Evolutionary conservation across 2,329 filamentous ascomycete genomes (phyloP), one percentile per base, ranked within the genome.

Genomic region (Colletotrichum sp.): DNA sequence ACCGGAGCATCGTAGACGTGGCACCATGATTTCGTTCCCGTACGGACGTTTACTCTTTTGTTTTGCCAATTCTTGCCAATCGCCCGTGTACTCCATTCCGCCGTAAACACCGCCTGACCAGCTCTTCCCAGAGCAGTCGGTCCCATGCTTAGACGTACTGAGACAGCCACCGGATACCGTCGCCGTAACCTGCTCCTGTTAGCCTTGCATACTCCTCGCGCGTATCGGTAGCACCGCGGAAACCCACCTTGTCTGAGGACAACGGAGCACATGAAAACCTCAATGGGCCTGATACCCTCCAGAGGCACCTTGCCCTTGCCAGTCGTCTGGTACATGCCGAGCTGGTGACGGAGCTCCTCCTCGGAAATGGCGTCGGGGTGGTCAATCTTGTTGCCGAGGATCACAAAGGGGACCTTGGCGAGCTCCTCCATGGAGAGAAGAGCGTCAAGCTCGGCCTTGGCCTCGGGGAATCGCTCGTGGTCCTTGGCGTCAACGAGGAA

Each of bases 351-450:
- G 83, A 99, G 91, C 89, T 98, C 95, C 82, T 99, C 96, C 90
- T 99, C 97, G 79, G 94, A 96, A 71, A 99, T 93, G 78, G 97
- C 97, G 81, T 98, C 95, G 70, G 96, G 96, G 89, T 99, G 96
- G 86, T 99, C 97, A 86, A 99, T 99, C 93, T 99, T 99, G 93
- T 99, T 99, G 81, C 97, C 97, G 78, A 99, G 92, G 81, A 99
- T 93, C 77, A 99, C 92, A 86, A 99, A 99, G 71, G 97, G 97
- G 10, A 98, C 97, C 90, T 98, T 98, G 85, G 92, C 89, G 52
- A 99, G 92, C 85, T 99, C 96, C 88, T 99, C 97, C 96, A 99
- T 98, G 78, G 95, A 93, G 80, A 99, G 91, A 69, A 99, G 94
- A 70, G 95, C 96, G 84, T 99, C 97, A 78, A 99, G 94, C 89